Evolutionary conservation across 768 basidiomycete genomes (phyloP).

Genomic region (Melanogaster broomeanus): DNA sequence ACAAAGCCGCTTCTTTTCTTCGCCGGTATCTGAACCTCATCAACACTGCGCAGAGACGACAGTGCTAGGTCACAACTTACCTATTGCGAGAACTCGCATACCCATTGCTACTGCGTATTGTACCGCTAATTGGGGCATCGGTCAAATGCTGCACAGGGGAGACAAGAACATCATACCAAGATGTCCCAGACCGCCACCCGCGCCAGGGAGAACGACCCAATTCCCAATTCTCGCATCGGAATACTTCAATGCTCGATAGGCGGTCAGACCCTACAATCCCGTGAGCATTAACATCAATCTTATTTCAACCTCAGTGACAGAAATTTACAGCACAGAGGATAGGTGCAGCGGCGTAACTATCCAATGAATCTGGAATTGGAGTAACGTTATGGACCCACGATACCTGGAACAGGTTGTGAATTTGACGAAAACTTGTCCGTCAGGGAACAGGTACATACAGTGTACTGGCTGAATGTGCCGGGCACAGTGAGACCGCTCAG

Average conservation of each 20-base stretch:
- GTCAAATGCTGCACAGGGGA: no score
- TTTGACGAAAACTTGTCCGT: neutral
- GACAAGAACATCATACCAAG: slow-evolving; percentile 45
- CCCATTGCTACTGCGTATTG: slow-evolving; percentile 83
- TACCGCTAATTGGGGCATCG: slow-evolving; percentile 45
- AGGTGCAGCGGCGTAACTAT: slow-evolving; percentile 68
- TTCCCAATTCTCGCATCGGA: slow-evolving; percentile 65
- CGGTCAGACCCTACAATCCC: slow-evolving; percentile 68
- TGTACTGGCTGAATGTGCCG: slow-evolving; percentile 76
- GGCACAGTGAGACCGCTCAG: slow-evolving; percentile 73
- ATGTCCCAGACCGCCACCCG: slow-evolving; percentile 83
- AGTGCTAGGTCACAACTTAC: slow-evolving; percentile 20
- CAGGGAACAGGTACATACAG: slow-evolving; percentile 38
- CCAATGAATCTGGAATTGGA: slow-evolving; percentile 70
- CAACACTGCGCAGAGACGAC: neutral
- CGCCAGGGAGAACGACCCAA: slow-evolving; percentile 76
- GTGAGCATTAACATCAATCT: no score
- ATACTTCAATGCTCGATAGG: slow-evolving; percentile 84
- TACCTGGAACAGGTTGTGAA: slow-evolving; percentile 37
- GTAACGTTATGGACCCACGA: slow-evolving; percentile 76
- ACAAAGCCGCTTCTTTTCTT: slow-evolving; percentile 66
- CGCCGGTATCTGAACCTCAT: slow-evolving; percentile 59
- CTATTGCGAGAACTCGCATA: slow-evolving; percentile 77
- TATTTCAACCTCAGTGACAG: neutral
- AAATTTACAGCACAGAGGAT: slow-evolving; percentile 72